Evolutionary conservation across 2,329 filamentous ascomycete genomes (phyloP), one percentile per base, ranked within the genome.

Genomic region (Fusarium sp.): DNA sequence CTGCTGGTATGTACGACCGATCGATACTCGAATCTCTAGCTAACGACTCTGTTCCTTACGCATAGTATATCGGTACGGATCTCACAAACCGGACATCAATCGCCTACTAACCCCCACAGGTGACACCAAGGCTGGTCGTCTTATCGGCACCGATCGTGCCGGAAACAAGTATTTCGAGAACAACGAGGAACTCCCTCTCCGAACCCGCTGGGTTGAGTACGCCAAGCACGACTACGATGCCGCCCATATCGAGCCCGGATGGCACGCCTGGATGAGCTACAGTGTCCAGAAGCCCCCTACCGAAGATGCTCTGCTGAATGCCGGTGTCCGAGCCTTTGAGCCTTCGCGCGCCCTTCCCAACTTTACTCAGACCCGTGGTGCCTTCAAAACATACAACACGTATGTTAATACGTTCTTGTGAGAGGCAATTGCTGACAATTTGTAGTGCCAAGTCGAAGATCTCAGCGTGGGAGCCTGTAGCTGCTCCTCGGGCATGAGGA

Each of bases 81-180:
- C 4, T 20, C 14, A n/a, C 9, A 17, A 2, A 37, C 3, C 7
- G 2, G 2, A 8, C 20, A 1, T 63, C 74, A 22, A 19, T 14
- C 15, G 1, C 19, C 30, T n/a, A 19, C 47, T 67, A 41, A 66
- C 60, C 40, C n/a, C 20, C 22, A 2, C 78, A 96, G 94, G 95
- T 84, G 96, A 99, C 83, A 99, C 96, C 81, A 99, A 99, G 85
- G 90, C 92, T 77, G 96, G 96, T 76, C 89, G 88, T 43, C 85
- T 97, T 72, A 88, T 99, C 71, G 96, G 91, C 75, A 87, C 83
- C 76, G 96, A 99, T 84, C 88, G 90, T 80, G 96, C 90, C 78
- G 96, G 96, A 80, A 99, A 99, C 89, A 98, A 97, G 84, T 99
- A 87, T 87, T 99, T 88, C 80, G 96, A 99, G 87, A 97, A 99